phyloP scores from a whole-genome alignment of 108 stramenopile species.

The Pseudonitzschia multiseries region DNA sequence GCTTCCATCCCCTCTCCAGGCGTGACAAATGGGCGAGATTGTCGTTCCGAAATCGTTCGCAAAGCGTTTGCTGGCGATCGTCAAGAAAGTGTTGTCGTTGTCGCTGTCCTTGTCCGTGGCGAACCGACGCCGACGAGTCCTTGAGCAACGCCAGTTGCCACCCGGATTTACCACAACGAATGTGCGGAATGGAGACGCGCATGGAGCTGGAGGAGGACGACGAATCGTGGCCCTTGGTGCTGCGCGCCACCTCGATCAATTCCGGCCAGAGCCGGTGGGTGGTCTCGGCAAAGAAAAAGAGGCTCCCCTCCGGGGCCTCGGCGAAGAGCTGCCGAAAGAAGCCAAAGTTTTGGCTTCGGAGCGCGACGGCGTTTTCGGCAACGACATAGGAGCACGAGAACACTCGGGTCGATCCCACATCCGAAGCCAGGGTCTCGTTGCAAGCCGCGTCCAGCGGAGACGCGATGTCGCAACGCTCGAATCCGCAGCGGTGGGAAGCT shows the following conservation, averaged over 20 bases:
- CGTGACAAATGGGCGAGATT: slow-evolving; percentile 1
- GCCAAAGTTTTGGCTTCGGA: slow-evolving; percentile 39
- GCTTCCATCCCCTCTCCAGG: slow-evolving; percentile 1
- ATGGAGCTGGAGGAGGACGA: too few species aligned
- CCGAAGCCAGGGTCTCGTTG: slow-evolving; percentile 31
- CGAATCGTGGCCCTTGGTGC: background rate
- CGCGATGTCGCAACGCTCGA: slow-evolving; percentile 53
- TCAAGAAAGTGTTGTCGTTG: background rate
- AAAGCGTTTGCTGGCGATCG: background rate
- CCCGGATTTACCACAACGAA: background rate
- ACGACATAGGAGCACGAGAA: slow-evolving; percentile 62
- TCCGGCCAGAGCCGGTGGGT: slow-evolving; percentile 69
- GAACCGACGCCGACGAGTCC: background rate
- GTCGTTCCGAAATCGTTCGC: background rate
- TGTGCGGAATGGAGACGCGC: background rate
- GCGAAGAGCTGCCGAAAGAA: slow-evolving; percentile 63
- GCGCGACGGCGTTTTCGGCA: slow-evolving; percentile 54
- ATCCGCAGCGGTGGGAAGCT: background rate
- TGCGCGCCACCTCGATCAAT: slow-evolving; percentile 21
- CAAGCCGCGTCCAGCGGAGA: slow-evolving; percentile 34
- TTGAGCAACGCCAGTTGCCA: slow-evolving; percentile 6
- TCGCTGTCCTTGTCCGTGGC: background rate
- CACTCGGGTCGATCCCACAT: slow-evolving; percentile 34
- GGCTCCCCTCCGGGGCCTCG: slow-evolving; percentile 30
- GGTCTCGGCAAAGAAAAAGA: slow-evolving; percentile 61